These are phyloP conservation scores for Geosmithia flava DNA, from an alignment of 2,329 filamentous ascomycete genomes.

Conservation along the genomic window DNA sequence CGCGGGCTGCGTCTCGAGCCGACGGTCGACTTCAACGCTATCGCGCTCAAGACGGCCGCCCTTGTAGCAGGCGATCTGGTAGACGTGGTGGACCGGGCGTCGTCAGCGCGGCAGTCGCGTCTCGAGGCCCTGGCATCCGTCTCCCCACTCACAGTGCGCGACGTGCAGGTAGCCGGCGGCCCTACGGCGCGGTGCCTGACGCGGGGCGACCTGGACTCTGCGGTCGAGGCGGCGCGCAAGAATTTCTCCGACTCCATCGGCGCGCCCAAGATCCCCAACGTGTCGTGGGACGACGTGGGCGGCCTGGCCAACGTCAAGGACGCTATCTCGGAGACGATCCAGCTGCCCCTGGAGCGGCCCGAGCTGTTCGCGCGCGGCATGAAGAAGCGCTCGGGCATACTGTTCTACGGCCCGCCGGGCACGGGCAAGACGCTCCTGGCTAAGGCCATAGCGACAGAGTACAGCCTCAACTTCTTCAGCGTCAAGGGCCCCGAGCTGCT, in stretches of 20 bases:
- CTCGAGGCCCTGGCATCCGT: slow-evolving; percentile 49
- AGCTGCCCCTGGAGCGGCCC: slow-evolving; percentile 78
- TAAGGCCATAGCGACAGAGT: slow-evolving; percentile 88
- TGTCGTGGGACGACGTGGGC: slow-evolving; percentile 92
- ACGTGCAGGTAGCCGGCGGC: slow-evolving; percentile 82
- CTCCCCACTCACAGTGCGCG: slow-evolving; percentile 49
- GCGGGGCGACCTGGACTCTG: slow-evolving; percentile 76
- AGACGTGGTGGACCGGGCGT: slow-evolving; percentile 84
- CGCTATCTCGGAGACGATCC: slow-evolving; percentile 93
- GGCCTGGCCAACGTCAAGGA: slow-evolving; percentile 91
- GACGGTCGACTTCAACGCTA: slow-evolving; percentile 70
- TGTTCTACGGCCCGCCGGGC: slow-evolving; percentile 85
- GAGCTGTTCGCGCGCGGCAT: slow-evolving; percentile 95
- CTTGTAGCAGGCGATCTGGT: slow-evolving; percentile 88
- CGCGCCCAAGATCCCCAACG: slow-evolving; percentile 94
- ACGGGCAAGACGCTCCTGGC: slow-evolving; percentile 88
- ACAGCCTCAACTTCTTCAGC: slow-evolving; percentile 88
- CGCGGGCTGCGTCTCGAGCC: slow-evolving; percentile 66
- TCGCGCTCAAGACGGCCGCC: slow-evolving; percentile 91
- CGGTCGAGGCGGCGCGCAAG: slow-evolving; percentile 89
- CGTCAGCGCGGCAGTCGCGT: slow-evolving; percentile 63
- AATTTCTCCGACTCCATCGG: slow-evolving; percentile 97
- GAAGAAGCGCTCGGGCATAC: slow-evolving; percentile 91
- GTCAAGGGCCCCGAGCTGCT: slow-evolving; percentile 86
- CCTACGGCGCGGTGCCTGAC: slow-evolving; percentile 66